A percentile compares a stretch with the other conserved stretches of the same genome.
phyloP scores from a whole-genome alignment of 306 rosid genomes.

The Begonia peltatifolia region DNA sequence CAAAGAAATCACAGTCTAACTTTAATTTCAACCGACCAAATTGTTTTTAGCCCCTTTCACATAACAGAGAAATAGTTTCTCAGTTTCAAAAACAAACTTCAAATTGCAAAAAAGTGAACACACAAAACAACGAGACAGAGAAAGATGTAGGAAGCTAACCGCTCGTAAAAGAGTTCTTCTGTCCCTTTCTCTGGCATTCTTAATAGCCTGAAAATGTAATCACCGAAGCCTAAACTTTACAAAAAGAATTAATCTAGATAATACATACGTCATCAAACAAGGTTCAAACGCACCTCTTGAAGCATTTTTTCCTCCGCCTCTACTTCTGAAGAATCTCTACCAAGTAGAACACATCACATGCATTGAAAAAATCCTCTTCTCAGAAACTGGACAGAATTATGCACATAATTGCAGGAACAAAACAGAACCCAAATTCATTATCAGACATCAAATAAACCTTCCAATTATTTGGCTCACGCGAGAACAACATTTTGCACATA shows the following conservation, averaged over 20 bases:
- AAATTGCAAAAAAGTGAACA: no score
- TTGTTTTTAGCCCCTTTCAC: not conserved
- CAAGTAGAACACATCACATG: conserved; percentile 7
- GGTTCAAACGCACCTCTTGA: conserved; percentile 41
- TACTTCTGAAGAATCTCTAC: conserved; percentile 61
- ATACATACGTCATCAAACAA: not conserved
- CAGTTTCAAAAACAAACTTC: not conserved
- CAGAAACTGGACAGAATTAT: not conserved
- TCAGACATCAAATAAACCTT: conserved; percentile 33
- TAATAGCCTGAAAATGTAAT: conserved; percentile 43
- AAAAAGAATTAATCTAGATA: conserved; percentile 2
- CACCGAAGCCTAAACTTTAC: conserved; percentile 10
- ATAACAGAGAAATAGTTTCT: not conserved
- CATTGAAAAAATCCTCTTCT: not conserved
- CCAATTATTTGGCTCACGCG: conserved; percentile 48
- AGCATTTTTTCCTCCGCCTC: conserved; percentile 86
- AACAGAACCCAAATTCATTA: conserved; percentile 14
- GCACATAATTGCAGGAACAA: not conserved
- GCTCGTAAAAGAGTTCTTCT: conserved; percentile 62
- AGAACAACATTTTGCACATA: conserved; percentile 77
- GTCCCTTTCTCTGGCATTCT: conserved; percentile 75
- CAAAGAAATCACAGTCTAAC: no score
- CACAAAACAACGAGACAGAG: not conserved
- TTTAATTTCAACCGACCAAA: no score
- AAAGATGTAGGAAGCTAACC: conserved; percentile 31